A percentile compares a stretch with the other conserved stretches of the same genome.
Conservation (phyloP, 192 early-diverging fungal species). For the Dimargaris cristalligena region DNA sequence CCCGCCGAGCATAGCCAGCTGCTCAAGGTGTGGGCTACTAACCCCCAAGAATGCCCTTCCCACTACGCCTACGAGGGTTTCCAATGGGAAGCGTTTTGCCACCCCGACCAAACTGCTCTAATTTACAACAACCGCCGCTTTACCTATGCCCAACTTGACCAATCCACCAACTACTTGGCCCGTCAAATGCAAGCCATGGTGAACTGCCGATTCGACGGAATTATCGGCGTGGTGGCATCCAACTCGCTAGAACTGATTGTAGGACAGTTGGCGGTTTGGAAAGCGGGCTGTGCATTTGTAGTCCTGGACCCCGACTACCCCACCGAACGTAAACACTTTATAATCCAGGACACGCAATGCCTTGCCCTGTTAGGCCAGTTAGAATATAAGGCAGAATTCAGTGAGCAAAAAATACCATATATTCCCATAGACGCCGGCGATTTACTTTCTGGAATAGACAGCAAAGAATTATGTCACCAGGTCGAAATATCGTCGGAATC, state of each 20-base stretch:
- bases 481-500: neutral
- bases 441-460: neutral
- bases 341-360: neutral
- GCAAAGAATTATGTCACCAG: neutral
- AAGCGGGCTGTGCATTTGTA: neutral
- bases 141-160: neutral
- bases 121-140: neutral
- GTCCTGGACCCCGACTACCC: neutral
- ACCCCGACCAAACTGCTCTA: neutral
- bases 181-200: neutral
- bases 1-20: neutral
- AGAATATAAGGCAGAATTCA: neutral
- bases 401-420: neutral
- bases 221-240: neutral
- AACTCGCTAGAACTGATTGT: neutral
- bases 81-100: neutral
- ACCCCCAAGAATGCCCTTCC: neutral
- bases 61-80: neutral
- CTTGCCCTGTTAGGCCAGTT: neutral
- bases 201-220: neutral
- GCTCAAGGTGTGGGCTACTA: neutral
- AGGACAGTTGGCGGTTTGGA: neutral
- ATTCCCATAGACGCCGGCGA: neutral
- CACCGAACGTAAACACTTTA: neutral
- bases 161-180: neutral